Base-by-base conservation (phyloP, 352 stramenopile genomes). In the Phytopythium chamaehyphon region DNA sequence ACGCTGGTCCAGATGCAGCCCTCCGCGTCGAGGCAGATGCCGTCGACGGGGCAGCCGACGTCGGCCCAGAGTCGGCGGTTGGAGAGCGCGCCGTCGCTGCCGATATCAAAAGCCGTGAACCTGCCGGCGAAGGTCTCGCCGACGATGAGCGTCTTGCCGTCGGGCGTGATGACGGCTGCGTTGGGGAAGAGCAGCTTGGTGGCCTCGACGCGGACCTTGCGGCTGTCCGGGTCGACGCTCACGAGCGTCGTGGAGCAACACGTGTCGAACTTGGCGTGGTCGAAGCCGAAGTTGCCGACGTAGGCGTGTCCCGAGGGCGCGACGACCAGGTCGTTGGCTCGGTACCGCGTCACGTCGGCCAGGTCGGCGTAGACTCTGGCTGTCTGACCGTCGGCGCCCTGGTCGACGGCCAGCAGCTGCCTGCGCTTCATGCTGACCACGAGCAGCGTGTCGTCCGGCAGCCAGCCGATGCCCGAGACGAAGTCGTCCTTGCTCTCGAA, bases 231-330 rank as follows among this genome's bases (percentile, higher is more conserved):
- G 24, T 79, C 67, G 28, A 88, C 60, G 18, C 75, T 76, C 58
- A 88, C 74, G 24, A 88, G 40, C 46, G 77, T 88, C 53, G 77
- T 85, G 19, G 61, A 59, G 45, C 50, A 69, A 38, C 49, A 68
- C 40, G 49, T 61, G 21, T 56, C 45, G 37, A 61, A 54, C 10
- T 71, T 45, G 14, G 64, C 47, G 24, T 71, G 52, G 58, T 85
- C 66, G 43, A 86, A 88, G 54, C 74, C 77, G 46, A 73, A 81
- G 59, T 86, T 88, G 39, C 77, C 70, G n/a, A 85, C 58, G 50
- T 86, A 88, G 24, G 71, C 54, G 5, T 65, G 68, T 0, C 74
- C 77, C 0, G 39, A 53, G 11, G 46, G 36, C 21, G 63, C 52
- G 8, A 88, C 74, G 10, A 88, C 77, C 54, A 84, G 51, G 47